Base-by-base conservation (phyloP, 176 grass and related monocot species). In the sorghum (Sorghum bicolor) region DNA sequence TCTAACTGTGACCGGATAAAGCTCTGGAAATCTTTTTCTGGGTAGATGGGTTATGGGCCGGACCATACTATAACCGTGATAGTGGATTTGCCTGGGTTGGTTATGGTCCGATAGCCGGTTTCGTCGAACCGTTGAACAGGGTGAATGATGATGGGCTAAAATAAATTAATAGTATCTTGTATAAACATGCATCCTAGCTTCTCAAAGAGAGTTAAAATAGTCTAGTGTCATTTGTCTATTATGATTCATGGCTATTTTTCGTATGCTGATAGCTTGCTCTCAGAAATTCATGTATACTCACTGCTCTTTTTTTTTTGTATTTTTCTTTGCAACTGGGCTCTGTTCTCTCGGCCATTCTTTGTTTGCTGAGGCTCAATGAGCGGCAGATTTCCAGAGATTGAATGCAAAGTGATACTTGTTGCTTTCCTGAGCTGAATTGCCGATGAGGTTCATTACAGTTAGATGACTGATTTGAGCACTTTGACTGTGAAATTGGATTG, bases 291-390 rank as follows among this genome's bases (percentile, higher is more conserved):
- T 6, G 16, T 57, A 17, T 84, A 81, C 88, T 89, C 55, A 83
- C 67, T n/a, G 2, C 14, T 81, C 9, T 81, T 73, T 40, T 82
- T 82, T 82, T 82, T 73, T 55, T 78, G n/a, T 36, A 39, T 70
- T 15, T 73, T 82, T 24, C 8, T 30, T 67, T 72, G 43, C 65
- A 62, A 26, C 32, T 47, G 38, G 37, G 66, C 5, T 32, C 79
- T 82, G 58, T 74, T 82, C 80, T 70, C 45, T 78, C 10, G 11
- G 65, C 58, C 9, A 8, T 45, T 31, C 30, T 19, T 76, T 63
- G 45, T 72, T 77, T 78, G 39, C 24, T 81, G 66, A 72, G 67
- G 55, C 55, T 58, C 41, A 77, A 77, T 86, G 78, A 86, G 58
- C 34, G 67, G 22, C 79, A 83, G 74, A 74, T 78, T 25, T 78